Evolutionary conservation across 2,329 filamentous ascomycete genomes (phyloP), one percentile per base, ranked within the genome.

Genomic region (Coniella lustricola): DNA sequence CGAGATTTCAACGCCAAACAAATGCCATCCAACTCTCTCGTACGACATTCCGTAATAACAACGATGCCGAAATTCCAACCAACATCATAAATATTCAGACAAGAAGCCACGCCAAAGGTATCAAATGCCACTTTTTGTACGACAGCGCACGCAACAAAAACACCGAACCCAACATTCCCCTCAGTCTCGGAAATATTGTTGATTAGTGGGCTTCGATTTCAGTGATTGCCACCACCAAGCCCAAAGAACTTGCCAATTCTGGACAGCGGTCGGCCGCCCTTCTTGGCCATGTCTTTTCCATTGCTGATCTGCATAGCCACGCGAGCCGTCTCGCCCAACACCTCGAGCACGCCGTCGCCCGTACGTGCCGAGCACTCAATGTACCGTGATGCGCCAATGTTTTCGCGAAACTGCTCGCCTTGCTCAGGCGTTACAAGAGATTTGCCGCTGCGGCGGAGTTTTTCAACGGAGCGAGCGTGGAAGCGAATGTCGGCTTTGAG

Each of bases 201-300:
- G 10, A 12, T 22, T 20, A 12, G 17, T 39, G 7, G 17, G n/a
- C 10, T 32, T 29, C 4, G 40, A 16, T 31, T 34, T 43, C 22
- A n/a, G n/a, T n/a, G n/a, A n/a, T 17, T 43, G n/a, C 17, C 41
- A 12, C 41, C 32, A 17, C 14, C 22, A 13, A 53, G 20, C 17
- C 51, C 51, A 12, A 53, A 37, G 25, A 53, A 50, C 36, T 50
- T 53, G 14, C 51, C 51, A 14, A 53, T 53, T 48, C 51, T 39
- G n/a, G 51, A 53, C 7, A 53, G 38, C 9, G 51, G 51, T 22
- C 51, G 35, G 16, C 43, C 33, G 9, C 43, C 38, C 18, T 22
- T 52, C 22, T 40, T 52, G 14, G 17, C 14, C 17, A 18, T 37
- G 17, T 49, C 50, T 16, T 38, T 29, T 10, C 25, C 25, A 29